These are phyloP conservation scores for Penicillium canescens DNA, from an alignment of 495 filamentous ascomycete genomes.

Conservation along the genomic window DNA sequence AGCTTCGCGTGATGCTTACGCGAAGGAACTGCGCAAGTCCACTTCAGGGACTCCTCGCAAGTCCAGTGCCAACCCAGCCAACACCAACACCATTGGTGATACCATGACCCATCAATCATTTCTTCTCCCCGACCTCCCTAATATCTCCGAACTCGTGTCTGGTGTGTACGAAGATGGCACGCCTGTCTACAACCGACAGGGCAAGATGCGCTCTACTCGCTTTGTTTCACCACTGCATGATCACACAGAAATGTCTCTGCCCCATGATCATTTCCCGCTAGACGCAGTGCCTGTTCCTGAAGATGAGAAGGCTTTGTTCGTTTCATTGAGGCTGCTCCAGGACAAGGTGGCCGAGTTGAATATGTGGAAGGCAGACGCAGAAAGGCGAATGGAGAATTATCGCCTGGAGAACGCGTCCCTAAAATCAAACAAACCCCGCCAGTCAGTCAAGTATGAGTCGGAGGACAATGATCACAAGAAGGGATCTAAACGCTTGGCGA, in stretches of 20 bases:
- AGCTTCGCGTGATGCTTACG: constrained; percentile 42
- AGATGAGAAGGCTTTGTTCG: constrained; percentile 68
- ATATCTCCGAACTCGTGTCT: constrained; percentile 71
- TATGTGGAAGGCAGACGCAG: constrained; percentile 56
- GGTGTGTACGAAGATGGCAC: constrained; percentile 67
- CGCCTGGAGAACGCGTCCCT: constrained; percentile 57
- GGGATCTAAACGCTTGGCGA: constrained; percentile 36
- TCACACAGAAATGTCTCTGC: constrained; percentile 36
- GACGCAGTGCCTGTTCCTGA: constrained; percentile 65
- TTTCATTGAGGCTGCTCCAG: constrained; percentile 66
- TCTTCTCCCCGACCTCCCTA: constrained; percentile 66
- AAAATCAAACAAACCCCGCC: constrained; percentile 45
- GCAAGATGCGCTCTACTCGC: constrained; percentile 53
- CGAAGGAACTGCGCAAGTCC: constrained; percentile 34
- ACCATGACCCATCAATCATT: constrained; percentile 59
- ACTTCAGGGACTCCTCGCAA: constrained; percentile 24
- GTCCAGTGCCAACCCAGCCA: constrained; percentile 14
- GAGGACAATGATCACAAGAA: constrained; percentile 39
- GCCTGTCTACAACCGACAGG: constrained; percentile 57
- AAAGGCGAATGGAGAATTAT: constrained; percentile 56
- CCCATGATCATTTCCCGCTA: constrained; percentile 50
- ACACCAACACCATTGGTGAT: constrained; percentile 32
- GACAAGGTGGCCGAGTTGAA: constrained; percentile 66
- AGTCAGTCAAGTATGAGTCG: constrained; percentile 42
- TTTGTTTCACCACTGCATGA: constrained; percentile 52